phyloP scores from a whole-genome alignment of 805 yeast species.

The Saturnispora mendoncae region DNA sequence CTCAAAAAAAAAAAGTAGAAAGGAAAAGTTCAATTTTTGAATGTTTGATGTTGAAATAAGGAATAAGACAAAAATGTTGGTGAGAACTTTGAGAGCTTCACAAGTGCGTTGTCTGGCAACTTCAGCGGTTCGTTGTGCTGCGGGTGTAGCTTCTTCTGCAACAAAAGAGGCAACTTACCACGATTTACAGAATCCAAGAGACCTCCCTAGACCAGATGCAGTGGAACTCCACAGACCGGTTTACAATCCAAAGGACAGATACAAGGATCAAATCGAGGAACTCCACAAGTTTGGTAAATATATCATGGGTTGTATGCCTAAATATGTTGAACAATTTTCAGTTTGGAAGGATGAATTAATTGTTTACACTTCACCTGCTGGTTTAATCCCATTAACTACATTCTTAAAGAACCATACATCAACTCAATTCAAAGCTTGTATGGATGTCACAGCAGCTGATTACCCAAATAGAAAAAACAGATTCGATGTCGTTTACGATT shows the following conservation, averaged over 20 bases:
- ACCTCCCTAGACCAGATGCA: slow-evolving; percentile 27
- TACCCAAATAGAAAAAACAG: slow-evolving; percentile 77
- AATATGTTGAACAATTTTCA: slow-evolving; percentile 70
- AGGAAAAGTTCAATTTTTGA: no score
- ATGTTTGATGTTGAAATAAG: no score
- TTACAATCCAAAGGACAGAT: slow-evolving; percentile 72
- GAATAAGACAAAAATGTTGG: slow-evolving; percentile 7
- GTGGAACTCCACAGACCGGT: slow-evolving; percentile 37
- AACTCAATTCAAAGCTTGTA: slow-evolving; percentile 66
- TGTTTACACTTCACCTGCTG: slow-evolving; percentile 66
- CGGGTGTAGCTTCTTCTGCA: slow-evolving; percentile 9
- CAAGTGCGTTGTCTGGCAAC: slow-evolving; percentile 8
- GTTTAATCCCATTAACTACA: slow-evolving; percentile 58
- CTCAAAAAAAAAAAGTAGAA: no score
- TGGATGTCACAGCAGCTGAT: slow-evolving; percentile 83
- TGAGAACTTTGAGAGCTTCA: slow-evolving; percentile 3
- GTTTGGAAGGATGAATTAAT: slow-evolving; percentile 90
- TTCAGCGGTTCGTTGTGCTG: slow-evolving; percentile 2
- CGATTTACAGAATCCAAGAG: slow-evolving; percentile 28
- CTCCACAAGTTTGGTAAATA: slow-evolving; percentile 77
- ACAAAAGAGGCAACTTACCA: slow-evolving; percentile 15
- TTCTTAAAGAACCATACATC: slow-evolving; percentile 74
- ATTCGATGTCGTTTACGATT: slow-evolving; percentile 79
- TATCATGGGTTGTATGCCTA: slow-evolving; percentile 69
- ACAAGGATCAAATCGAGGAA: slow-evolving; percentile 56